These are phyloP conservation scores for Pseudogymnoascus sp. DNA, from an alignment of 2,329 filamentous ascomycete genomes.

Conservation along the genomic window DNA sequence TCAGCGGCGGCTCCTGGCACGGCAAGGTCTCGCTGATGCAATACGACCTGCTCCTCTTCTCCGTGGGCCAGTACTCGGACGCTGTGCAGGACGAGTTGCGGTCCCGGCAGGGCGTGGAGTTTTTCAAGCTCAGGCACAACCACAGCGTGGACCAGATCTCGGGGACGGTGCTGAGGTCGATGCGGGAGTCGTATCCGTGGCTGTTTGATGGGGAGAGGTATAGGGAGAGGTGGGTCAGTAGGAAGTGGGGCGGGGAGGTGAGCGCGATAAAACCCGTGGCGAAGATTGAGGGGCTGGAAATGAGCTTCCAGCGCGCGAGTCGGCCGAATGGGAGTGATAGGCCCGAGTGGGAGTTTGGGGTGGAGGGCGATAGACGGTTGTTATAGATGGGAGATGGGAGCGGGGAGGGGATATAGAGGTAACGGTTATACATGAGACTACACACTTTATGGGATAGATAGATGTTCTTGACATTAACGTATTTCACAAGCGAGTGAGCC, in stretches of 20 bases:
- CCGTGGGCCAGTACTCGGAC: constrained; percentile 49
- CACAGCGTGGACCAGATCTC: constrained; percentile 28
- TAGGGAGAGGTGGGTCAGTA: constrained; percentile 24
- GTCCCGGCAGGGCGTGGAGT: constrained; percentile 19
- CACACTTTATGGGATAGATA: neutral
- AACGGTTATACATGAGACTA: neutral
- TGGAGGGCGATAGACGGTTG: constrained; percentile 19
- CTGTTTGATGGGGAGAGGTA: constrained; percentile 28
- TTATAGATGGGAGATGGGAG: neutral
- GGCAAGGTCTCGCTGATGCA: constrained; percentile 59
- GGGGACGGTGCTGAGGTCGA: constrained; percentile 23
- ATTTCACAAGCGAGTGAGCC: too few species aligned
- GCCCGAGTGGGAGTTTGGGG: constrained; percentile 36
- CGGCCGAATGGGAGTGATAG: constrained; percentile 46
- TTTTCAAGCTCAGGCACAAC: constrained; percentile 24
- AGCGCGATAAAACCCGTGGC: constrained; percentile 25
- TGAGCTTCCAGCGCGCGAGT: constrained; percentile 25
- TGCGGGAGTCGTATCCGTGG: constrained; percentile 24
- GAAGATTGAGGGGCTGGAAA: constrained; percentile 23
- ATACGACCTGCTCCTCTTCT: constrained; percentile 60
- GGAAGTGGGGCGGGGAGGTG: constrained; percentile 25
- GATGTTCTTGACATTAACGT: neutral
- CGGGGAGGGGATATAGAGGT: neutral
- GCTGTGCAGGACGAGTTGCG: constrained; percentile 39
- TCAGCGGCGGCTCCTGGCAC: constrained; percentile 57